Base-by-base conservation (phyloP, 2,329 filamentous ascomycete species). In the Xylariomycetidae sp. region DNA sequence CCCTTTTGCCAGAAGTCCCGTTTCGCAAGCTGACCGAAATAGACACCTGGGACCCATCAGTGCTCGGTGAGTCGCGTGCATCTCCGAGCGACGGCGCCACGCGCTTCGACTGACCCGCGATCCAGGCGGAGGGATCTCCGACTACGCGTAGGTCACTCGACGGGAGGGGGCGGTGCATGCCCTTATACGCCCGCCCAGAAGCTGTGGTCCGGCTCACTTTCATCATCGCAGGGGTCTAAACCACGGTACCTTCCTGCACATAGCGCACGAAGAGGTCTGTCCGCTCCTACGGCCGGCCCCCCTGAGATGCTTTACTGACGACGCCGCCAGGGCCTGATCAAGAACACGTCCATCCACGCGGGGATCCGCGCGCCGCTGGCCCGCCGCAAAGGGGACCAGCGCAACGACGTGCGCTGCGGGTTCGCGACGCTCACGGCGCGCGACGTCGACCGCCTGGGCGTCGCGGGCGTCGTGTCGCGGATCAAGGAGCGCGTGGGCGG, bases 21-120 rank as follows among this genome's bases (percentile, higher is more conserved):
- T 6, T 7, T 13, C n/a, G 15, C n/a, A 20, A 16, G 36, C 44
- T 51, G 26, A 54, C 30, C 15, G 4, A 3, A 15, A 8, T 13
- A 70, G 74, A 87, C 54, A 86, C 82, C 1, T 87, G 82, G 82
- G 76, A 85, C 50, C 81, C 83, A 0, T 68, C 68, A 1, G 68
- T 74, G 0, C 47, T 76, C 4, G 70, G 67, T 67, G 46, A 41
- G 56, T 38, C 10, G 9, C 10, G 17, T 15, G 22, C n/a, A 12
- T 17, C 33, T 12, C 6, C 24, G 3, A 32, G 14, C 24, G 9
- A 3, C 7, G 12, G 8, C 15, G 18, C 29, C 13, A 7, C 16
- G n/a, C n/a, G n/a, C n/a, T n/a, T n/a, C n/a, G n/a, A n/a, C n/a
- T n/a, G n/a, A n/a, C n/a, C n/a, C n/a, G n/a, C n/a, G n/a, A n/a